phyloP scores from a whole-genome alignment of 192 early-diverging fungal genomes.

The Coemansia furcata region DNA sequence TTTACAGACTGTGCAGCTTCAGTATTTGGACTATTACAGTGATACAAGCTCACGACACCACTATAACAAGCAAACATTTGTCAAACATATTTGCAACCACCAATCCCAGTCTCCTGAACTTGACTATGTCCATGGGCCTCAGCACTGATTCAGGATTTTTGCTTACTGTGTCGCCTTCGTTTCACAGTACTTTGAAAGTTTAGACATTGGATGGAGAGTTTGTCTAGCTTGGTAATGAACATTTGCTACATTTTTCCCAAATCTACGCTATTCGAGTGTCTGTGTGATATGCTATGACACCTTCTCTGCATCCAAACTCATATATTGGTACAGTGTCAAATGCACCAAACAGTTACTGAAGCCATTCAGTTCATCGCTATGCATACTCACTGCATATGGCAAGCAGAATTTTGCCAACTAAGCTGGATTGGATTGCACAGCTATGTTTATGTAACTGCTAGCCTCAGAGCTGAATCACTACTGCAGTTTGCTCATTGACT shows the following conservation, averaged over 20 bases:
- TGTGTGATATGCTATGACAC: not conserved
- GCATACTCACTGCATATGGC: not conserved
- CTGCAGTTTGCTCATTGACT: not conserved
- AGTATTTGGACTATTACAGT: not conserved
- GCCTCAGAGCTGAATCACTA: not conserved
- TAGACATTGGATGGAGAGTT: not conserved
- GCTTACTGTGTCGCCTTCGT: not conserved
- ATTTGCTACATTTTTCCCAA: not conserved
- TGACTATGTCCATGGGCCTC: conserved; percentile 4
- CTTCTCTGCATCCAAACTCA: not conserved
- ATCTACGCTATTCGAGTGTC: not conserved
- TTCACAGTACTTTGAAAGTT: not conserved
- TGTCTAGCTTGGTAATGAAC: not conserved
- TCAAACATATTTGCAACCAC: not conserved
- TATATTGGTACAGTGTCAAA: not conserved
- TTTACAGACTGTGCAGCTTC: conserved; percentile 1
- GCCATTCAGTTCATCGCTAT: not conserved
- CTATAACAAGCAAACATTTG: not conserved
- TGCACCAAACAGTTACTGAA: not conserved
- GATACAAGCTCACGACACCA: not conserved
- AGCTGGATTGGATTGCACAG: not conserved
- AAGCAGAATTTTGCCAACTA: not conserved
- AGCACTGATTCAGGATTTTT: not conserved
- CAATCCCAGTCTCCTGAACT: not conserved
- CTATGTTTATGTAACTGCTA: not conserved